Evolutionary conservation across 2,329 filamentous ascomycete species (phyloP), one percentile per base, ranked within the genome.

Genomic region (Ophiocordyceps sinensis): DNA sequence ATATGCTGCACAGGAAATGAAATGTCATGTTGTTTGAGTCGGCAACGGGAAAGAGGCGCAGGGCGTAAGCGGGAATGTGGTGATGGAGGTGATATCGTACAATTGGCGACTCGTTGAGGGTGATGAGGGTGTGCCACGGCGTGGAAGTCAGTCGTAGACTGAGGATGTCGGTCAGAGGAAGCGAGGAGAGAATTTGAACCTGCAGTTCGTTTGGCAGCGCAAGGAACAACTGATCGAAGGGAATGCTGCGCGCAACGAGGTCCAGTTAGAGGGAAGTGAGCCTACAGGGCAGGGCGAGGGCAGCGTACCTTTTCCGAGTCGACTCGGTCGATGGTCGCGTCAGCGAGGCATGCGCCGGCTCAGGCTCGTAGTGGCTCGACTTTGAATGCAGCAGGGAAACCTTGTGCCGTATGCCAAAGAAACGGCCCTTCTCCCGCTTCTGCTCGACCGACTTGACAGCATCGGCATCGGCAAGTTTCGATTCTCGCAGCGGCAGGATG

Each of bases 1-100:
- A 80, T 49, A 81, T 61, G 17, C 75, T 70, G 50, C 76, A 80
- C 0, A 81, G 57, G 45, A 79, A 71, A 49, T 78, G 73, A 29
- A 81, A 67, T 44, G 66, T 77, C 40, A 75, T 60, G 15, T 66
- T 57, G 15, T 60, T 51, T 5, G 63, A 55, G 32, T 70, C 63
- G n/a, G 65, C 63, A 2, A 66, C 48, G 2, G 75, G 76, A 45
- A 79, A 81, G 13, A 81, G 61, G 29, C 72, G 67, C 36, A 70
- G 65, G 21, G 75, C 73, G 49, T 80, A 81, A 28, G 65, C 65
- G 9, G 77, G 77, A 5, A 81, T 67, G 45, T 74, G 70, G 44
- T 76, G 63, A 38, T 73, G 60, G 41, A 79, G 64, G 48, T 79
- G 76, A 49, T 77, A 70, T 49, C 76, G 70, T 31, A 75, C 71